Conservation (phyloP, 345 rosid genomes). For the Iberis pinnata region DNA sequence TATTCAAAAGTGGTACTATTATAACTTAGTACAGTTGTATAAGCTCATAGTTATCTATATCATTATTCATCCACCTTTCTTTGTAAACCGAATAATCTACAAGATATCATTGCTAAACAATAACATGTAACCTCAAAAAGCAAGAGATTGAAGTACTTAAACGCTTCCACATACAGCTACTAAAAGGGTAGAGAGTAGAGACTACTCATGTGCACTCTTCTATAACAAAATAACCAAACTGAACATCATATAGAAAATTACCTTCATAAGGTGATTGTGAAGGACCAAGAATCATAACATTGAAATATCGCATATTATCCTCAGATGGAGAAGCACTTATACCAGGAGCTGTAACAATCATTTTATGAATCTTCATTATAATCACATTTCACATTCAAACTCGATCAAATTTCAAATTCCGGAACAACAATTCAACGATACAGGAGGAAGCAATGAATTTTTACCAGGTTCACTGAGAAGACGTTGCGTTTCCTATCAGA, state of each 20-base stretch:
- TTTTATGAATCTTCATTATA: too few relatives aligned
- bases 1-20: background rate
- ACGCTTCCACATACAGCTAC: background rate
- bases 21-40: background rate
- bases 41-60: background rate
- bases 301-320: conserved; percentile 92
- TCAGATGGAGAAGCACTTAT: conserved; percentile 97
- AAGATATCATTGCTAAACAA: background rate
- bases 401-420: background rate
- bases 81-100: background rate
- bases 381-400: too few relatives aligned
- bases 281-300: conserved; percentile 97
- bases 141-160: background rate
- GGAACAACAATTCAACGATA: background rate
- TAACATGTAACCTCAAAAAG: background rate
- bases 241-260: conserved; percentile 17
- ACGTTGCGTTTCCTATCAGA: conserved; percentile 88
- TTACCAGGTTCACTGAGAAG: conserved; percentile 98
- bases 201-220: too few relatives aligned
- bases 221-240: too few relatives aligned
- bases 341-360: conserved; percentile 67
- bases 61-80: background rate
- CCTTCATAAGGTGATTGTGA: conserved; percentile 97
- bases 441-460: too few relatives aligned
- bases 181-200: too few relatives aligned